phyloP scores from a whole-genome alignment of 192 early-diverging fungal species.

The Entrophospora sp. region DNA sequence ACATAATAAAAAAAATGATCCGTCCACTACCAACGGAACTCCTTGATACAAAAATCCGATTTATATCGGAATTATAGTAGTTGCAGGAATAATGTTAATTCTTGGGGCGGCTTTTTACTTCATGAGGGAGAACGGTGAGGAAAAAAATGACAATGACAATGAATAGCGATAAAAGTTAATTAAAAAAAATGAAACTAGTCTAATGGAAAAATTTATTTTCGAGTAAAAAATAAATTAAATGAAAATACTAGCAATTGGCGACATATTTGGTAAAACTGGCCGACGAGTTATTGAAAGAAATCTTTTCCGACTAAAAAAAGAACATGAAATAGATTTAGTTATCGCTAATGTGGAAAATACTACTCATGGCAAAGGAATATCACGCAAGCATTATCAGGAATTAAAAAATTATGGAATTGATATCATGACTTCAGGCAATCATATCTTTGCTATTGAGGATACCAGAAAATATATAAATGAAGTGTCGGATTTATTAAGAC shows the following conservation, averaged over 20 bases:
- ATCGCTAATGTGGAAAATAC: constrained; percentile 13
- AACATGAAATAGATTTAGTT: neutral
- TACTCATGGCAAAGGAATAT: constrained; percentile 15
- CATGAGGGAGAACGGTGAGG: too few species aligned
- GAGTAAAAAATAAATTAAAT: neutral
- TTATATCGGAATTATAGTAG: too few species aligned
- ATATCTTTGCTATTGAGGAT: neutral
- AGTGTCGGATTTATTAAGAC: neutral
- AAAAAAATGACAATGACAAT: too few species aligned
- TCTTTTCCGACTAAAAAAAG: neutral
- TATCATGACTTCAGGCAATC: constrained; percentile 9
- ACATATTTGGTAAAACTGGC: constrained; percentile 15
- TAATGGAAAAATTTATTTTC: too few species aligned
- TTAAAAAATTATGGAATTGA: neutral
- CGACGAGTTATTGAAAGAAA: neutral
- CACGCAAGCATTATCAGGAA: neutral
- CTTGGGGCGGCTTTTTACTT: too few species aligned
- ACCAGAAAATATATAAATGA: neutral
- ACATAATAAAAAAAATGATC: too few species aligned
- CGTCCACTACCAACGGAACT: too few species aligned
- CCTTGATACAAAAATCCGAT: too few species aligned
- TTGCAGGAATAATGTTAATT: too few species aligned
- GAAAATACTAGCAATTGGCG: constrained; percentile 6
- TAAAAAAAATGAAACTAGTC: too few species aligned
- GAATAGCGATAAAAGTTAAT: too few species aligned